Evolutionary conservation across 208 protist species (phyloP).

Genomic region (Trypanosomatidae sp.): DNA sequence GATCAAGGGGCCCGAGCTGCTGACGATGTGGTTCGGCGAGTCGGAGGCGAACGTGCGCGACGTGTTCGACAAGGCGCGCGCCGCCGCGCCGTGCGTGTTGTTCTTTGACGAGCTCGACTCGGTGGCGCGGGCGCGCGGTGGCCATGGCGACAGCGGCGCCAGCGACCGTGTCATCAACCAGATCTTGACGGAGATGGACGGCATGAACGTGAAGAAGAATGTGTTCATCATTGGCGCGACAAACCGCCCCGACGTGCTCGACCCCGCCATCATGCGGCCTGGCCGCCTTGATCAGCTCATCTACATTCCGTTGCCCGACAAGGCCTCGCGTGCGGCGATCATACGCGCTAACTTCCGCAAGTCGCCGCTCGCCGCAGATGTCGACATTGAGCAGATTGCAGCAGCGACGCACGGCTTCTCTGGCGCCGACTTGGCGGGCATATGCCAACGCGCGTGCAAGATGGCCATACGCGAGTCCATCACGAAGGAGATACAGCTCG

Average conservation of each 20-base stretch:
- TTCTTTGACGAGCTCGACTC: constrained; percentile 99
- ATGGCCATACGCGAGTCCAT: constrained; percentile 89
- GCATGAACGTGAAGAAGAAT: constrained; percentile 99
- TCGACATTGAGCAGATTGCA: constrained; percentile 96
- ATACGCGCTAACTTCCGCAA: constrained; percentile 97
- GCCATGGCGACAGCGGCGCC: constrained; percentile 95
- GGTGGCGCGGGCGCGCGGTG: constrained; percentile 96
- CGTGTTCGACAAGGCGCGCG: constrained; percentile 99
- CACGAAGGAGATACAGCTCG: constrained; percentile 74
- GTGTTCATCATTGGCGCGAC: constrained; percentile 99
- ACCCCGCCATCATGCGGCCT: constrained; percentile 99
- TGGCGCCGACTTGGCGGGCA: constrained; percentile 97
- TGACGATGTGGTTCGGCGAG: constrained; percentile 99
- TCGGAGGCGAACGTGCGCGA: constrained; percentile 99
- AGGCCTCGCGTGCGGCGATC: constrained; percentile 92
- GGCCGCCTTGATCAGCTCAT: constrained; percentile 94
- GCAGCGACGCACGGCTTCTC: constrained; percentile 97
- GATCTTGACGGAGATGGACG: constrained; percentile 99
- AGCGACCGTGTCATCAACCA: constrained; percentile 99
- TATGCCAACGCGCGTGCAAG: constrained; percentile 88
- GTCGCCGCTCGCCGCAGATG: constrained; percentile 92
- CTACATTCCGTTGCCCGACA: constrained; percentile 99
- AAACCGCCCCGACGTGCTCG: constrained; percentile 99
- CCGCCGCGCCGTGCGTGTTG: constrained; percentile 99
- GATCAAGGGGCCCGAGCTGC: constrained; percentile 99